A percentile compares a stretch with the other conserved stretches of the same genome.
These are phyloP conservation scores for Apiospora phragmitis DNA, from an alignment of 2,329 filamentous ascomycete species.

Conservation along the genomic window DNA sequence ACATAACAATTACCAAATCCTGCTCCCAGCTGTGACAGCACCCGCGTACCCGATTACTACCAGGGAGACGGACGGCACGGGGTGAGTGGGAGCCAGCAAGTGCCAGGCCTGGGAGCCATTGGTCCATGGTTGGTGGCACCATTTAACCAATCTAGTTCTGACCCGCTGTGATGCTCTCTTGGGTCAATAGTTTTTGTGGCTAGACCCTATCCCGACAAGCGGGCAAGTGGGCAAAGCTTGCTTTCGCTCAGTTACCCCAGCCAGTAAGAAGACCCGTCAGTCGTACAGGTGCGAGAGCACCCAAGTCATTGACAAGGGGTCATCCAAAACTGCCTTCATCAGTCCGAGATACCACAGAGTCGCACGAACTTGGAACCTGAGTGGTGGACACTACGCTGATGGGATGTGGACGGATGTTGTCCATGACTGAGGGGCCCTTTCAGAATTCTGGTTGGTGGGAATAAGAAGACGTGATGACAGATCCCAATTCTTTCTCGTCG, in stretches of 20 bases:
- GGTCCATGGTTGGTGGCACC: neutral
- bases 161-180: conserved; percentile 1
- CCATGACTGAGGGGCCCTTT: neutral
- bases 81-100: neutral
- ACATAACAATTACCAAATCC: conserved; percentile 1
- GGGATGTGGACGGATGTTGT: neutral
- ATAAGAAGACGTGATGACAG: neutral
- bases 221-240: neutral
- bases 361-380: neutral
- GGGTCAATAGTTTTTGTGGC: conserved; percentile 4
- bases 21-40: neutral
- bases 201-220: neutral
- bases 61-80: neutral
- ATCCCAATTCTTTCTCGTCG: neutral
- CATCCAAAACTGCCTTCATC: neutral
- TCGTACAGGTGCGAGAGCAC: neutral
- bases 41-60: neutral
- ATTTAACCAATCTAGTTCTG: neutral
- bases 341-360: neutral
- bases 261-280: neutral
- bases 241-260: neutral
- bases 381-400: neutral
- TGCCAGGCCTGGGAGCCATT: neutral
- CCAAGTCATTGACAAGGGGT: neutral
- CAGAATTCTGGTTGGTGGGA: neutral